These are phyloP conservation scores for Xylaria digitata DNA, from an alignment of 2,329 filamentous ascomycete species.

Conservation along the genomic window DNA sequence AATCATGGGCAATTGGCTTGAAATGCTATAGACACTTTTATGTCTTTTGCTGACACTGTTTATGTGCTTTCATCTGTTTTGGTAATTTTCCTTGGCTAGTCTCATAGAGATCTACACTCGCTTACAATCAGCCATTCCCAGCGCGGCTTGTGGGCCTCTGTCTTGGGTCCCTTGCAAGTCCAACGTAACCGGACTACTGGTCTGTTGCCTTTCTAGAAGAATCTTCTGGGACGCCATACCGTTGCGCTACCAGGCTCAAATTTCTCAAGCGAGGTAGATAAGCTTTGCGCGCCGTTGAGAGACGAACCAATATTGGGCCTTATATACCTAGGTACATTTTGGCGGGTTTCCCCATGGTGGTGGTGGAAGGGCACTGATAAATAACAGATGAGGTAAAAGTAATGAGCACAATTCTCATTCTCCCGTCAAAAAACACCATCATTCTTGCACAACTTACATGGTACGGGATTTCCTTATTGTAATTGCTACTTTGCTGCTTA, in stretches of 20 bases:
- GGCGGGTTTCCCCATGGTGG: not conserved
- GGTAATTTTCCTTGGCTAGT: no score
- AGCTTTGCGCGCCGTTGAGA: slow-evolving; percentile 14
- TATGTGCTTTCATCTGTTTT: no score
- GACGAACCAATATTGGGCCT: not conserved
- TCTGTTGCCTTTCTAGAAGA: not conserved
- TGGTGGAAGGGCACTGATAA: no score
- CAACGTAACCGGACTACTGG: not conserved
- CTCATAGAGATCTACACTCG: no score
- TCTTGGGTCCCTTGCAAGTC: not conserved
- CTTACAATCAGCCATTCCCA: no score
- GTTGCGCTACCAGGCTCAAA: slow-evolving; percentile 21
- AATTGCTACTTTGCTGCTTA: no score
- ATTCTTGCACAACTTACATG: no score
- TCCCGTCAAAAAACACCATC: no score
- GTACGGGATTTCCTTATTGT: no score
- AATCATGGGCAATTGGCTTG: not conserved
- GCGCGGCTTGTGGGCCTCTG: not conserved
- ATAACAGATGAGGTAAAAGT: no score
- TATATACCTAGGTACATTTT: slow-evolving; percentile 1
- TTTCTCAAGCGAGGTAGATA: slow-evolving; percentile 1
- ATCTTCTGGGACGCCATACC: slow-evolving; percentile 2
- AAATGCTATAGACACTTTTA: not conserved
- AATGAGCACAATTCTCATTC: no score
- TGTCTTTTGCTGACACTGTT: no score